Conservation (phyloP, 2,329 filamentous ascomycete species). For the Ustilaginoidea virens region DNA sequence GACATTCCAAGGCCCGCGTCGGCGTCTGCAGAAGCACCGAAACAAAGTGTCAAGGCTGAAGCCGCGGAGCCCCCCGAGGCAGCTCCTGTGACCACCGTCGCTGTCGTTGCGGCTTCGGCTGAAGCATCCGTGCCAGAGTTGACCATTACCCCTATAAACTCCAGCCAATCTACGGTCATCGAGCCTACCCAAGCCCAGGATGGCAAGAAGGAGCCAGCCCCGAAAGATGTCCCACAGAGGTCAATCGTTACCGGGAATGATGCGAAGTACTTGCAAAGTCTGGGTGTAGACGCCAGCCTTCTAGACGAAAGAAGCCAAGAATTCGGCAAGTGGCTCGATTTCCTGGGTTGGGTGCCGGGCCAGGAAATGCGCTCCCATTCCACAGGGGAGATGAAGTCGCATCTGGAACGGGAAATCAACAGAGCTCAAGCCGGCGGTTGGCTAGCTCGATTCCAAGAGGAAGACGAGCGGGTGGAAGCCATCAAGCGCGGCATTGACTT, state of each 20-base stretch:
- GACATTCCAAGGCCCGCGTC: conserved; percentile 13
- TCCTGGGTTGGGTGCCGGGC: conserved; percentile 76
- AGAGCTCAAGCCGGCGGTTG: conserved; percentile 86
- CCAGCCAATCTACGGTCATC: conserved; percentile 23
- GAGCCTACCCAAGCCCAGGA: conserved; percentile 14
- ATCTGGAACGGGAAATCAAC: conserved; percentile 76
- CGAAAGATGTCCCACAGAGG: conserved; percentile 37
- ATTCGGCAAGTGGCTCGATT: conserved; percentile 68
- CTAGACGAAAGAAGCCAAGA: conserved; percentile 64
- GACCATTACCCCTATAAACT: conserved; percentile 36
- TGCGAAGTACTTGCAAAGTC: conserved; percentile 57
- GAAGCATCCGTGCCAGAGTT: conserved; percentile 33
- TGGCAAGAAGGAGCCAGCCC: conserved; percentile 12
- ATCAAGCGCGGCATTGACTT: conserved; percentile 77
- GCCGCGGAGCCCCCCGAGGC: not conserved
- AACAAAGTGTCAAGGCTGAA: not conserved
- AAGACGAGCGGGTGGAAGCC: conserved; percentile 77
- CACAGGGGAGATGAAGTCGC: conserved; percentile 65
- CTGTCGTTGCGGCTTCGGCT: not conserved
- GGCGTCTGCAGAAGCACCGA: not conserved
- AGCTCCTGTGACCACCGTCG: not conserved
- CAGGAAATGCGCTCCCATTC: conserved; percentile 59
- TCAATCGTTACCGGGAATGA: conserved; percentile 58
- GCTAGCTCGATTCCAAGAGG: conserved; percentile 69
- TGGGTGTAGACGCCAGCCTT: conserved; percentile 65